A percentile compares a stretch with the other conserved stretches of the same genome.
These are phyloP conservation scores for Fusarium xyrophilum DNA, from an alignment of 2,329 filamentous ascomycete species.

Conservation along the genomic window DNA sequence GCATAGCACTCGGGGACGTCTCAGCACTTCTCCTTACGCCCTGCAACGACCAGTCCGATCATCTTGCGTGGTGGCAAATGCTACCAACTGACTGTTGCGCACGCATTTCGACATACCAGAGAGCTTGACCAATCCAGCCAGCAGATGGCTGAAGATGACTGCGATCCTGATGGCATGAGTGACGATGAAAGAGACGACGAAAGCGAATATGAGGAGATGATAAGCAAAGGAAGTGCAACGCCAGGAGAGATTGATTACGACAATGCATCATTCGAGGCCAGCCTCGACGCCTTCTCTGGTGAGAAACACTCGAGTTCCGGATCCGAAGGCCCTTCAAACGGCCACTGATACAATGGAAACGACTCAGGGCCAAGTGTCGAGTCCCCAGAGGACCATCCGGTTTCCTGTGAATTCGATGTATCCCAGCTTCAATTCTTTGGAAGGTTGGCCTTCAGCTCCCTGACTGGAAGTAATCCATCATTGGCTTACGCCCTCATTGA, in stretches of 20 bases:
- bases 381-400: rapidly evolving
- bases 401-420: rapidly evolving
- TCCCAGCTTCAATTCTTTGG: neutral
- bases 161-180: neutral
- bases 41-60: rapidly evolving
- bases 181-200: rapidly evolving
- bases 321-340: rapidly evolving
- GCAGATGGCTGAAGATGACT: neutral
- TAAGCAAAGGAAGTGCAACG: rapidly evolving
- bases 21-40: neutral
- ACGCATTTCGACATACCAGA: rapidly evolving
- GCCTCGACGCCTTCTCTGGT: rapidly evolving
- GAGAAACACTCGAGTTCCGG: neutral
- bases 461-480: rapidly evolving
- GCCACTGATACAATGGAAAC: rapidly evolving
- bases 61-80: rapidly evolving
- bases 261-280: rapidly evolving
- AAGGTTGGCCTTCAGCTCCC: rapidly evolving
- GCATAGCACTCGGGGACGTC: neutral
- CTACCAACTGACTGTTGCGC: neutral
- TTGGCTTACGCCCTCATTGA: neutral
- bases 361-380: rapidly evolving
- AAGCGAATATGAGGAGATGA: rapidly evolving
- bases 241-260: rapidly evolving
- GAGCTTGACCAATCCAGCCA: rapidly evolving